Evolutionary conservation across 257 asterid genomes (phyloP).

Genomic region (Parsonsia alboflavescens): DNA sequence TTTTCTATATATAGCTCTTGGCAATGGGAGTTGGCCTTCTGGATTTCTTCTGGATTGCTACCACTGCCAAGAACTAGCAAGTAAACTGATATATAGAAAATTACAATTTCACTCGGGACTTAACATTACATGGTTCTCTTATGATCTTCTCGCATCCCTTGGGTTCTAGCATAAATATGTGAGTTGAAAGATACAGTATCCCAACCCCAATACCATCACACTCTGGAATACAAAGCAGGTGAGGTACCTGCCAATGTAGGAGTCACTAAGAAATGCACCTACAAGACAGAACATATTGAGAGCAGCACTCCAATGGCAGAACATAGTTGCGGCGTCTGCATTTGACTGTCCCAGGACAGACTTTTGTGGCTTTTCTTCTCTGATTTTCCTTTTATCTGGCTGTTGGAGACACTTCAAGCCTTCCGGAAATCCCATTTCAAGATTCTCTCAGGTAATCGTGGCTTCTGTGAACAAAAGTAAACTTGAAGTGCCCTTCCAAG

Average conservation of each 20-base stretch:
- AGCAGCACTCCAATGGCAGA: no score
- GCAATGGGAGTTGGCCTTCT: slow-evolving; percentile 67
- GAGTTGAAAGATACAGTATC: slow-evolving; percentile 56
- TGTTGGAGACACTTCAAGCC: slow-evolving; percentile 52
- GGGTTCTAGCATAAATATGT: slow-evolving; percentile 61
- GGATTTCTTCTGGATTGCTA: slow-evolving; percentile 84
- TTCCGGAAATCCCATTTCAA: slow-evolving; percentile 53
- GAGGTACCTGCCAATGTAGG: no score
- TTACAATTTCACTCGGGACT: slow-evolving; percentile 43
- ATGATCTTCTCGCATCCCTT: slow-evolving; percentile 61
- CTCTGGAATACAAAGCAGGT: no score
- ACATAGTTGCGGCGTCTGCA: no score
- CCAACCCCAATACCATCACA: no score
- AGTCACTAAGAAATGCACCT: no score
- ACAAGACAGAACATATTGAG: no score
- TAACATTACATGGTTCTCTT: slow-evolving; percentile 42
- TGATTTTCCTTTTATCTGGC: slow-evolving; percentile 46
- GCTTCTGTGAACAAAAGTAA: slow-evolving; percentile 57
- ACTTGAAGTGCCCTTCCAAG: slow-evolving; percentile 34
- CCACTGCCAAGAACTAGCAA: slow-evolving; percentile 82
- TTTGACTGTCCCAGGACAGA: no score
- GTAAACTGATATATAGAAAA: slow-evolving; percentile 61
- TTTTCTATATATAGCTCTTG: slow-evolving; percentile 71
- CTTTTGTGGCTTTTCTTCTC: slow-evolving; percentile 50
- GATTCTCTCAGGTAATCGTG: slow-evolving; percentile 60